A percentile compares a stretch with the other conserved stretches of the same genome.
Evolutionary conservation across 1,139 yeast genomes (phyloP).

Genomic region (Yamadazyma atlantica): DNA sequence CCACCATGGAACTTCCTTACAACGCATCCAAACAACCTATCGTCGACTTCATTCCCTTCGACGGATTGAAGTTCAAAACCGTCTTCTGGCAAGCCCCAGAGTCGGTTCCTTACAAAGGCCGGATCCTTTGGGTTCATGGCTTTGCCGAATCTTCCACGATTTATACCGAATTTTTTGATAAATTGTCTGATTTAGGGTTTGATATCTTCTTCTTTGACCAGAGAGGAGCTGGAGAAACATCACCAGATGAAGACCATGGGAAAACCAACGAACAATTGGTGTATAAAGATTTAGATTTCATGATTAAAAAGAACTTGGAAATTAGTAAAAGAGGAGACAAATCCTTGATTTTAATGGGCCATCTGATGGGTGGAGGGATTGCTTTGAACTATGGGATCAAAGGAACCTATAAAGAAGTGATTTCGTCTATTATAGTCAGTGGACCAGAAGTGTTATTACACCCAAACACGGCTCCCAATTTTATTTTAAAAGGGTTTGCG

Average conservation of each 20-base stretch:
- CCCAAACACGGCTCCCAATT: constrained; percentile 57
- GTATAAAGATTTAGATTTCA: constrained; percentile 67
- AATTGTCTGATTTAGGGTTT: constrained; percentile 59
- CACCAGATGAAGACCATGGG: constrained; percentile 60
- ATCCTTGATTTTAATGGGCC: constrained; percentile 69
- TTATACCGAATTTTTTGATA: constrained; percentile 61
- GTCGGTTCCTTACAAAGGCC: constrained; percentile 44
- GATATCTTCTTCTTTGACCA: constrained; percentile 81
- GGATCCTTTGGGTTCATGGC: constrained; percentile 73
- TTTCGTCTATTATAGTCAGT: constrained; percentile 57
- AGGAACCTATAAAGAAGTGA: constrained; percentile 56
- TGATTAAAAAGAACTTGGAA: constrained; percentile 42
- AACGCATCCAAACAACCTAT: constrained; percentile 32
- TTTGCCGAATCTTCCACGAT: constrained; percentile 65
- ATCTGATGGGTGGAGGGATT: constrained; percentile 97
- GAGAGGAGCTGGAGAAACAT: constrained; percentile 84
- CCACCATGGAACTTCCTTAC: constrained; percentile 28
- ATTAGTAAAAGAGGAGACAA: constrained; percentile 20
- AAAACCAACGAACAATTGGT: constrained; percentile 62
- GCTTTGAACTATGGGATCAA: constrained; percentile 67
- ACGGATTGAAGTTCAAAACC: constrained; percentile 41
- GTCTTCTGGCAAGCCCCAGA: constrained; percentile 41
- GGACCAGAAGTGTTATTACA: constrained; percentile 72
- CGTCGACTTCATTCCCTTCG: constrained; percentile 28
- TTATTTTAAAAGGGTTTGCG: constrained; percentile 42